Evolutionary conservation across 2,329 filamentous ascomycete genomes (phyloP), one percentile per base, ranked within the genome.

Genomic region (Coniochaeta sp.): DNA sequence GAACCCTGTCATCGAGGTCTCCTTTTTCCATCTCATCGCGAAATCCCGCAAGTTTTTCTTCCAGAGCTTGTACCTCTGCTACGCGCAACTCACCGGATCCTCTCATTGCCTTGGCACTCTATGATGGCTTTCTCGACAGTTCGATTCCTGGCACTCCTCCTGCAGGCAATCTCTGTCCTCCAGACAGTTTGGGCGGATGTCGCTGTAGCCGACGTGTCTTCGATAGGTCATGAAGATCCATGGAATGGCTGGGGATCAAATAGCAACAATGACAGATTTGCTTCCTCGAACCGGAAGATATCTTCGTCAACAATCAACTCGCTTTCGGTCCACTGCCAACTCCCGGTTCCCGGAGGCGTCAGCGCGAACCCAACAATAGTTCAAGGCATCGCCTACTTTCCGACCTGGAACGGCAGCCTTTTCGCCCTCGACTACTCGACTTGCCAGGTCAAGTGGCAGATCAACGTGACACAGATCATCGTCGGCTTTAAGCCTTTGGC

Each of bases 361-460:
- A 66, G 64, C 58, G 66, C 63, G 2, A 59, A 65, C 1, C 65
- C 67, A 3, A 55, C 61, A 12, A 57, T 68, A 16, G 26, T 50
- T 0, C 34, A 59, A 17, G 59, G 59, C 12, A 59, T 63, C 7
- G 68, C 61, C 50, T 73, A 71, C 60, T 74, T 65, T 59, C 70
- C 70, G 3, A 71, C 69, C 26, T 71, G 68, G 67, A 66, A 65
- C 58, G 72, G 70, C 59, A 60, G 64, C 9, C 63, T 73, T 44
- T 65, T 69, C 16, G 71, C 71, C 5, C 63, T 72, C 34, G 63
- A 72, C 62, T 73, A 70, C 61, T 59, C 36, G 17, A 58, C 58
- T 7, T 73, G 71, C 62, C 19, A 60, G 30, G 58, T 63, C 14
- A 40, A 64, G 8, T 73, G 71, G 72, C 42, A 62, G 12, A 59